Conservation (phyloP, 169 alveolate genomes). For the Cryptosporidium xiaoi region DNA sequence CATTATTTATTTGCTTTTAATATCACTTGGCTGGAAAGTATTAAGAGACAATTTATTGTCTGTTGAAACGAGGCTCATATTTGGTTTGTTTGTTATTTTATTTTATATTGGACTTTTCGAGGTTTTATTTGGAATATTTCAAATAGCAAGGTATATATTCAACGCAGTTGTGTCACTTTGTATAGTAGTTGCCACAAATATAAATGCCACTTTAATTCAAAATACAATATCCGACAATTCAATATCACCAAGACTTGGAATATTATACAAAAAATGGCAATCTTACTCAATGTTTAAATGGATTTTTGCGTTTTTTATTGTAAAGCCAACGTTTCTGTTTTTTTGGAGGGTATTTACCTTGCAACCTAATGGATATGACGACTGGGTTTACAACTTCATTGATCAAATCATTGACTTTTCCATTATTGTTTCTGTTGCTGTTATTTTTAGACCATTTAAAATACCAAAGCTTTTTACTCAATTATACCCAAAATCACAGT, state of each 20-base stretch:
- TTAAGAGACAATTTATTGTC: constrained; percentile 54
- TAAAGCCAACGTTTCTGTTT: constrained; percentile 41
- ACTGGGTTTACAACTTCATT: constrained; percentile 44
- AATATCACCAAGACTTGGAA: constrained; percentile 69
- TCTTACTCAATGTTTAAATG: constrained; percentile 54
- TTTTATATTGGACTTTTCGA: constrained; percentile 54
- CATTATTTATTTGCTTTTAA: constrained; percentile 41
- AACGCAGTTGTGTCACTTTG: constrained; percentile 48
- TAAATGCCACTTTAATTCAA: constrained; percentile 41
- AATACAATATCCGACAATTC: constrained; percentile 66
- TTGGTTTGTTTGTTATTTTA: constrained; percentile 23
- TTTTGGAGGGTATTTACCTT: constrained; percentile 28
- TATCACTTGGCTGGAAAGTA: constrained; percentile 71
- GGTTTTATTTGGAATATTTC: constrained; percentile 35
- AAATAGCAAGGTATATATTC: constrained; percentile 58
- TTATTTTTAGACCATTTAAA: constrained; percentile 48
- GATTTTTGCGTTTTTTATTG: constrained; percentile 33
- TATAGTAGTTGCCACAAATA: constrained; percentile 55
- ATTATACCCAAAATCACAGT: neutral
- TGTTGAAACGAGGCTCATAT: constrained; percentile 28
- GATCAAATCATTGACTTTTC: constrained; percentile 28
- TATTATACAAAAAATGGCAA: constrained; percentile 49
- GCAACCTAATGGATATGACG: constrained; percentile 66
- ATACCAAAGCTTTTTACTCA: constrained; percentile 15
- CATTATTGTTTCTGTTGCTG: neutral